A percentile compares a stretch with the other conserved stretches of the same genome.
Conservation (phyloP, 163 green algal species). For the Scenedesmus sp. region DNA sequence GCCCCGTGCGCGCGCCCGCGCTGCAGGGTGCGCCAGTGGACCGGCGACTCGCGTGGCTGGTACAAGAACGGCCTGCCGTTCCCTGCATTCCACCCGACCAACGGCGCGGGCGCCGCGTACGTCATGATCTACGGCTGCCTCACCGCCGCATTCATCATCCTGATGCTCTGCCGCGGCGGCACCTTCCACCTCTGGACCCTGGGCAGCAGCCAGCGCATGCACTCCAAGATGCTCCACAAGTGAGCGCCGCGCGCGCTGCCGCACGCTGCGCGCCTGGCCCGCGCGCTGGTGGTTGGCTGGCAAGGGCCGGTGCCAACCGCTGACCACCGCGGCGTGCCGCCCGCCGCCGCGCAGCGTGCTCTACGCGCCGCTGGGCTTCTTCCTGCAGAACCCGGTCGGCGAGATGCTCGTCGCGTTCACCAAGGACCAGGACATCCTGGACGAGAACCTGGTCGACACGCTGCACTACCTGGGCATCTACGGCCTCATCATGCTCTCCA, state of each 20-base stretch:
- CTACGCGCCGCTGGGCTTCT: constrained; percentile 64
- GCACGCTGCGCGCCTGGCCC: no score
- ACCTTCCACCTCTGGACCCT: constrained; percentile 57
- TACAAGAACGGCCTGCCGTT: not conserved
- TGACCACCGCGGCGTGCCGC: not conserved
- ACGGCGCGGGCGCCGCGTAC: constrained; percentile 47
- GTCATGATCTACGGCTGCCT: constrained; percentile 57
- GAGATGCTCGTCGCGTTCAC: constrained; percentile 74
- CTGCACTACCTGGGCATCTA: constrained; percentile 69
- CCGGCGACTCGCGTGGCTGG: constrained; percentile 7
- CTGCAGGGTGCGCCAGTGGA: constrained; percentile 51
- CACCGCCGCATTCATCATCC: constrained; percentile 54
- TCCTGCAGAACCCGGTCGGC: constrained; percentile 68
- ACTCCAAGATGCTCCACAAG: constrained; percentile 52
- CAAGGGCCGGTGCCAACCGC: not conserved
- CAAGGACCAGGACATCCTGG: constrained; percentile 76
- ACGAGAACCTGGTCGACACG: constrained; percentile 67
- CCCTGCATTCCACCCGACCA: not conserved
- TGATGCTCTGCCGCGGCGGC: constrained; percentile 60
- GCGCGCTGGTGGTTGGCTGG: not conserved
- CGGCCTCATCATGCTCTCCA: constrained; percentile 69
- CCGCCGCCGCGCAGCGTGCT: constrained; percentile 46
- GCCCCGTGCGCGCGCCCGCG: not conserved
- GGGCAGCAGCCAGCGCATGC: constrained; percentile 45
- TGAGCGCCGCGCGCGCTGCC: not conserved